A percentile compares a stretch with the other conserved stretches of the same genome.
Conservation (phyloP, 176 grass and related monocot genomes). For the Oryza meyeriana region DNA sequence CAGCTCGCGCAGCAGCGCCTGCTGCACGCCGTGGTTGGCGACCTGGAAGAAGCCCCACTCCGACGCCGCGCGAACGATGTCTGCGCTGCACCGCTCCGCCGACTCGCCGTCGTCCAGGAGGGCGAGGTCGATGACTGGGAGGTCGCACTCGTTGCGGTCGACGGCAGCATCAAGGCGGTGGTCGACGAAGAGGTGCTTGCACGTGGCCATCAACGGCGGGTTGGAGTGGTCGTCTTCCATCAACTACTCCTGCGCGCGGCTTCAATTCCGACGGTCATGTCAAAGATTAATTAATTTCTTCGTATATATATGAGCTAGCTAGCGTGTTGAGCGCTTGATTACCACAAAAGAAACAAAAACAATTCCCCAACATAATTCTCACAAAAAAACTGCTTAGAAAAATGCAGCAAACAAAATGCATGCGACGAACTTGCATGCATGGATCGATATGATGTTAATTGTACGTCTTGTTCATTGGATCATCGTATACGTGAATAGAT, state of each 20-base stretch:
- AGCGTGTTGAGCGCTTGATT: too few relatives aligned
- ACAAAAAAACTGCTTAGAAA: too few relatives aligned
- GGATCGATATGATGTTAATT: too few relatives aligned
- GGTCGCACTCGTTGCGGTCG: not conserved
- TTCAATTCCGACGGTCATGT: too few relatives aligned
- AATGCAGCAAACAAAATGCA: too few relatives aligned
- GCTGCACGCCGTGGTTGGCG: conserved; percentile 55
- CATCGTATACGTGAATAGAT: not conserved
- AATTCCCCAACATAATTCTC: too few relatives aligned
- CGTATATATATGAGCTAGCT: too few relatives aligned
- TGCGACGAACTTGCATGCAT: too few relatives aligned
- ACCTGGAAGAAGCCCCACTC: conserved; percentile 93
- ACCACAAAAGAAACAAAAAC: too few relatives aligned
- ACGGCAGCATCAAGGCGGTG: not conserved
- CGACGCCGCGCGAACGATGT: conserved; percentile 51
- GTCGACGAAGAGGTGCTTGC: conserved; percentile 58
- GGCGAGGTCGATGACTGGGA: conserved; percentile 50
- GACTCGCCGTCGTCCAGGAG: not conserved
- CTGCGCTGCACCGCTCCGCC: conserved; percentile 37
- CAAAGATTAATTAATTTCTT: too few relatives aligned
- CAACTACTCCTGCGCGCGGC: not conserved
- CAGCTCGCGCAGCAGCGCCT: conserved; percentile 35
- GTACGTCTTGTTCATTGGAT: not conserved
- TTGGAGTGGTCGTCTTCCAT: conserved; percentile 25
- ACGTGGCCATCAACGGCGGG: conserved; percentile 58